phyloP scores from a whole-genome alignment of 331 rosid species.

The Quercus lobata region DNA sequence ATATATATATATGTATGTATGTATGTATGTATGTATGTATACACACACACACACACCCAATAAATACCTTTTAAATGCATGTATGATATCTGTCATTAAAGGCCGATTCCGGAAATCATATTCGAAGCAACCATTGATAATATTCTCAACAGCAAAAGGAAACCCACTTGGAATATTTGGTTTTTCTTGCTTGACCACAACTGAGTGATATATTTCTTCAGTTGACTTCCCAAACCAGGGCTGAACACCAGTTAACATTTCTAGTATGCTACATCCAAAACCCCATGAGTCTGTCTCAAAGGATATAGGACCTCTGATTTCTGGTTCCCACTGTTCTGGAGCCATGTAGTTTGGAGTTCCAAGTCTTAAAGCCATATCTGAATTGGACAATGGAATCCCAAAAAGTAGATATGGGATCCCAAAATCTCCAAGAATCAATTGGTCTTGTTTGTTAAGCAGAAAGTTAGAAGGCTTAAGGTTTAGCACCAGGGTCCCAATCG shows the following conservation, averaged over 20 bases:
- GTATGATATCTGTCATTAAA: constrained; percentile 24
- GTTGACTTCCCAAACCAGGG: constrained; percentile 48
- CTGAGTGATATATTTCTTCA: constrained; percentile 30
- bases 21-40: too few relatives aligned
- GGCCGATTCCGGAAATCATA: constrained; percentile 42
- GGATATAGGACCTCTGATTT: constrained; percentile 41
- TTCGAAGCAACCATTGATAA: constrained; percentile 36
- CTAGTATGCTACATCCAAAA: constrained; percentile 40
- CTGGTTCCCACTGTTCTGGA: constrained; percentile 52
- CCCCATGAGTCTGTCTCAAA: constrained; percentile 47
- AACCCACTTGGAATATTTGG: constrained; percentile 34
- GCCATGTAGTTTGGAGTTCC: constrained; percentile 59
- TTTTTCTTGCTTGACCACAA: constrained; percentile 33
- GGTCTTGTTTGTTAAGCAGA: constrained; percentile 32
- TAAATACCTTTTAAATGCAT: constrained; percentile 33
- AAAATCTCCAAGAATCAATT: constrained; percentile 32
- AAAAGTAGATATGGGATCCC: constrained; percentile 43
- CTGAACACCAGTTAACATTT: constrained; percentile 42
- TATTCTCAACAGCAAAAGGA: constrained; percentile 32
- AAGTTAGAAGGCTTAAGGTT: constrained; percentile 42
- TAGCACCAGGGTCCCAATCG: constrained; percentile 33
- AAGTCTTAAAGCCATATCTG: constrained; percentile 36
- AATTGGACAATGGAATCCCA: constrained; percentile 27
- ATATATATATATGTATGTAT: too few relatives aligned
- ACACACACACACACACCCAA: background rate